Conservation (phyloP, 2,329 filamentous ascomycete species). For the Fonsecaea multimorphosa region DNA sequence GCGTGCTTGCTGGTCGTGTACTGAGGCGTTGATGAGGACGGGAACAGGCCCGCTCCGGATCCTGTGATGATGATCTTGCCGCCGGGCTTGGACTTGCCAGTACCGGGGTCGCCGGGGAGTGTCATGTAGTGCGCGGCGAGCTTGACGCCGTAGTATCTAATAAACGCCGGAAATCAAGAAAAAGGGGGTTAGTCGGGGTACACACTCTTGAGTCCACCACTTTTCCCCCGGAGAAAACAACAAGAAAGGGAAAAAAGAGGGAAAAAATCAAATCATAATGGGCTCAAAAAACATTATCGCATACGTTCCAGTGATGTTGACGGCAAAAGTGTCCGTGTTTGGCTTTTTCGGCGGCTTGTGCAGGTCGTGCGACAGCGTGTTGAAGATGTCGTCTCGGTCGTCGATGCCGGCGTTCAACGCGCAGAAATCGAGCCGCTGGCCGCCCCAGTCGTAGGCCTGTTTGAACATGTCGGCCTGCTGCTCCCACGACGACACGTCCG, state of each 20-base stretch:
- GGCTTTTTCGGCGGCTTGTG: slow-evolving; percentile 21
- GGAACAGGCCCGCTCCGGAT: slow-evolving; percentile 53
- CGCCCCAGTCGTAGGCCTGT: slow-evolving; percentile 20
- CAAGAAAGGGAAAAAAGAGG: neutral
- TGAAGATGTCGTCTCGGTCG: slow-evolving; percentile 28
- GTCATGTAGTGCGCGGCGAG: slow-evolving; percentile 62
- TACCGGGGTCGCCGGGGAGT: slow-evolving; percentile 43
- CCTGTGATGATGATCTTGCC: slow-evolving; percentile 55
- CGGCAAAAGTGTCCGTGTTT: slow-evolving; percentile 12
- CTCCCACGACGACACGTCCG: slow-evolving; percentile 26
- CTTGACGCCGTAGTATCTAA: slow-evolving; percentile 51
- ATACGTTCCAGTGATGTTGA: slow-evolving; percentile 23
- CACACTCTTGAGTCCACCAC: neutral
- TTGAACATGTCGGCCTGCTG: slow-evolving; percentile 25
- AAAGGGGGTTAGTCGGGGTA: neutral
- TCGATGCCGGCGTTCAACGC: slow-evolving; percentile 28
- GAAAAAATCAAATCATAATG: too few species aligned
- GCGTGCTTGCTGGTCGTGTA: slow-evolving; percentile 56
- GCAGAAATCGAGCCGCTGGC: slow-evolving; percentile 21
- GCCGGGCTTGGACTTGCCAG: slow-evolving; percentile 50
- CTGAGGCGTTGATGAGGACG: slow-evolving; percentile 39
- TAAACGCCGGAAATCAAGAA: neutral
- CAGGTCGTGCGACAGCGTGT: slow-evolving; percentile 20
- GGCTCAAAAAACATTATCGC: too few species aligned
- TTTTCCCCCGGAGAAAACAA: too few species aligned